Conservation (phyloP, 2,329 filamentous ascomycete species). For the Phoma sp. region DNA sequence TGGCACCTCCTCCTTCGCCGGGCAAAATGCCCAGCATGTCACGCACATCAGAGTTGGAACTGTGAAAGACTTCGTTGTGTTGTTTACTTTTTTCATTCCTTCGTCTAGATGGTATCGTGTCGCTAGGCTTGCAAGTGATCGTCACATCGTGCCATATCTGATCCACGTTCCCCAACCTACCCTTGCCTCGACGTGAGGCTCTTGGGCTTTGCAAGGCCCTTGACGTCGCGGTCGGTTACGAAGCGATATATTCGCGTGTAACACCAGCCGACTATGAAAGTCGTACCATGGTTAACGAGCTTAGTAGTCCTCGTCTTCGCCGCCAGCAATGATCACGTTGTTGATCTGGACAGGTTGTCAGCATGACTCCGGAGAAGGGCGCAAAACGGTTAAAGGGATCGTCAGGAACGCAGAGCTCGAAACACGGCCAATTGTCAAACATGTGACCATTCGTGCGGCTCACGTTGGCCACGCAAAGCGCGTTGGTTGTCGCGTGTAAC, state of each 20-base stretch:
- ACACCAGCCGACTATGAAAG: background rate
- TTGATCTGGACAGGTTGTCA: slow-evolving; percentile 63
- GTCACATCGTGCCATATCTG: slow-evolving; percentile 10
- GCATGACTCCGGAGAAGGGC: slow-evolving; percentile 14
- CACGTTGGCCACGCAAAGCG: slow-evolving; percentile 19
- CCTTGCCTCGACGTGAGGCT: slow-evolving; percentile 4
- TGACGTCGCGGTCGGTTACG: slow-evolving; percentile 1
- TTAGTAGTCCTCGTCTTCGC: slow-evolving; percentile 86
- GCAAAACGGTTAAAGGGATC: slow-evolving; percentile 1
- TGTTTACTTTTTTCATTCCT: slow-evolving; percentile 19
- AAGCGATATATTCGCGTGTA: background rate
- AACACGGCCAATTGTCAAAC: background rate
- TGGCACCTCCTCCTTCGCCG: background rate
- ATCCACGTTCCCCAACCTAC: background rate
- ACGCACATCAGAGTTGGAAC: background rate
- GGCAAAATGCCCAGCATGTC: background rate
- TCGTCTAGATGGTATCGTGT: slow-evolving; percentile 25
- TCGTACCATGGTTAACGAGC: background rate
- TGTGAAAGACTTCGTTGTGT: background rate
- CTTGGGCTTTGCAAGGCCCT: background rate
- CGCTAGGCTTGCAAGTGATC: slow-evolving; percentile 16
- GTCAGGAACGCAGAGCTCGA: background rate
- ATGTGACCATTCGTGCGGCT: slow-evolving; percentile 11
- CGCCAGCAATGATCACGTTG: slow-evolving; percentile 91
- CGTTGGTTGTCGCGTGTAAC: slow-evolving; percentile 29